Base-by-base conservation (phyloP, 2,329 filamentous ascomycete genomes). In the Knufia petricola region DNA sequence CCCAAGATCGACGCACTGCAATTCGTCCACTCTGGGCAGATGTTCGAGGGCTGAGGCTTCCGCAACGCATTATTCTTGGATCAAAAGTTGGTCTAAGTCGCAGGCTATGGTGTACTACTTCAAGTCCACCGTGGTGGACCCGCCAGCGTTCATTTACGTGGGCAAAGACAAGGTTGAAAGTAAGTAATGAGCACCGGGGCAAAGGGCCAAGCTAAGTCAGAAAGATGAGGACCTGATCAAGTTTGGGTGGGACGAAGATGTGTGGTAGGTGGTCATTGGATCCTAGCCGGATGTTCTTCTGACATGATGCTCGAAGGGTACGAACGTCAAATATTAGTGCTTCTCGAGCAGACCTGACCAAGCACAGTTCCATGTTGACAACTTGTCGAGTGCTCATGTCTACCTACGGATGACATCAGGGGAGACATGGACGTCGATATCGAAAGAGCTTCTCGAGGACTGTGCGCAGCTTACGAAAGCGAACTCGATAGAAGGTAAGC, bases 111-210 rank as follows among this genome's bases (percentile, higher is more conserved):
- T 98, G 40, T 95, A 85, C 71, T 96, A 96, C 68, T 96, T 92
- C 66, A 92, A 82, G 1, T 96, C 90, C 21, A 90, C 79, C 53
- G 80, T 81, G 36, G 87, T 94, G 32, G 76, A 82, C 10, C 90
- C 92, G 1, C 65, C 87, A 26, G 90, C 87, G 36, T 89, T 84
- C 64, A 81, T 98, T 62, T 98, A 98, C 65, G 87, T 95, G 51
- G 92, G 92, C 67, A 98, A 96, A 69, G 92, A 98, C 74, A 98
- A 98, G 71, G 89, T 92, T 60, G 92, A 98, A 74, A 98, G 92
- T 95, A 75, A 63, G 82, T 50, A 55, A 56, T 30, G 32, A 32
- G 44, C 42, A 26, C 41, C 34, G 37, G 13, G 36, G 23, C 48
- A 31, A 13, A 30, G 9, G 7, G 2, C 15, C n/a, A 7, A 20